These are phyloP conservation scores for Tylopilus subfusipes DNA, from an alignment of 768 basidiomycete species.

Conservation along the genomic window DNA sequence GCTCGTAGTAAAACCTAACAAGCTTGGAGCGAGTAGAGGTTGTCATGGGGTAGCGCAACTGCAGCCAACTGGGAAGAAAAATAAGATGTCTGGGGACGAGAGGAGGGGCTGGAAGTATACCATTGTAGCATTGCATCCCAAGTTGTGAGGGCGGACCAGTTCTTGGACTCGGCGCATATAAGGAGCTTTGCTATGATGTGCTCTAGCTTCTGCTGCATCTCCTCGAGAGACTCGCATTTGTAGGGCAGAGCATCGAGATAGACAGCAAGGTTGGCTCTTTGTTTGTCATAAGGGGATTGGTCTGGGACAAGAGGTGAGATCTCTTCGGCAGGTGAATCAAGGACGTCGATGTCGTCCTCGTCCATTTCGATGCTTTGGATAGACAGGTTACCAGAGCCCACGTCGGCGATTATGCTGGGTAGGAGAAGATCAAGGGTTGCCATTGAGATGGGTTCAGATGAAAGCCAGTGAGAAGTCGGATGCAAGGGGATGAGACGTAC, in stretches of 20 bases:
- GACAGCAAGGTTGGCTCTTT: conserved; percentile 56
- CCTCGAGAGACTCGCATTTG: conserved; percentile 62
- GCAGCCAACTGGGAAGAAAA: conserved; percentile 58
- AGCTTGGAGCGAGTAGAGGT: conserved; percentile 69
- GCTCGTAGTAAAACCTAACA: conserved; percentile 70
- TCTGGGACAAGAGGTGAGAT: conserved; percentile 20
- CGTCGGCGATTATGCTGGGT: conserved; percentile 25
- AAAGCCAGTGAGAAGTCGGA: conserved; percentile 13
- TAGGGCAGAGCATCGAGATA: conserved; percentile 73
- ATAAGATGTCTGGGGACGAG: conserved; percentile 4
- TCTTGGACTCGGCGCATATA: conserved; percentile 68
- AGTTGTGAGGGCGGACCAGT: conserved; percentile 68
- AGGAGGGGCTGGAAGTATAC: conserved; percentile 36
- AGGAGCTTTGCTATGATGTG: conserved; percentile 64
- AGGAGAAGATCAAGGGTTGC: conserved; percentile 17
- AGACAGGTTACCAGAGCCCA: conserved; percentile 23
- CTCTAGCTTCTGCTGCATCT: conserved; percentile 70
- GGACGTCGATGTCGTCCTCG: conserved; percentile 50
- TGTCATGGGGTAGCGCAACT: conserved; percentile 76
- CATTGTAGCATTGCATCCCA: conserved; percentile 83
- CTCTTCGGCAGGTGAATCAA: conserved; percentile 40
- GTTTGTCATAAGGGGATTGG: conserved; percentile 49
- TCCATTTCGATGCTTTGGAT: conserved; percentile 44
- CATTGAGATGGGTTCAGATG: conserved; percentile 23
- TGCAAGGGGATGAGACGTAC: conserved; percentile 26